Conservation (phyloP, 805 yeast species). For the Ogataea chonburiensis region DNA sequence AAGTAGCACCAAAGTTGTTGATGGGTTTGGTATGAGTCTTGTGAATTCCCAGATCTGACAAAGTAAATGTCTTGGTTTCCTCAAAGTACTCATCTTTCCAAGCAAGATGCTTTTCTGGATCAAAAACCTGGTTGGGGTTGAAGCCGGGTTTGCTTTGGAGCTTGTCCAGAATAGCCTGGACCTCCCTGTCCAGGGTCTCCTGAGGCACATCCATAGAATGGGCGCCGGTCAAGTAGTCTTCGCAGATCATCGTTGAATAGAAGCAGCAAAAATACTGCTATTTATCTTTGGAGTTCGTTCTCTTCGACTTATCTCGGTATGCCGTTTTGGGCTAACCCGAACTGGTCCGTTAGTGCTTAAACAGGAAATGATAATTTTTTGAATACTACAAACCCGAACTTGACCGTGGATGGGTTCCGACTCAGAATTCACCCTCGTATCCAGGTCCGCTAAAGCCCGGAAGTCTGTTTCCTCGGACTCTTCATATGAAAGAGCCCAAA, state of each 20-base stretch:
- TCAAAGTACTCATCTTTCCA: conserved; percentile 39
- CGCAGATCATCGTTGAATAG: conserved; percentile 16
- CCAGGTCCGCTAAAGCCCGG: background rate
- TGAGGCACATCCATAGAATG: conserved; percentile 29
- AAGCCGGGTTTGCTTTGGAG: conserved; percentile 17
- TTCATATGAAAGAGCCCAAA: background rate
- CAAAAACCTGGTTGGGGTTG: conserved; percentile 32
- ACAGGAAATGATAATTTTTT: no score
- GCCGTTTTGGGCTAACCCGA: no score
- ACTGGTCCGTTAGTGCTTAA: no score
- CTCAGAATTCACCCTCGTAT: conserved; percentile 3
- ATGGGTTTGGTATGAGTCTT: conserved; percentile 37
- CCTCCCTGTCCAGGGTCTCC: conserved; percentile 28
- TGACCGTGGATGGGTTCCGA: conserved; percentile 3
- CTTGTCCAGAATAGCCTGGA: conserved; percentile 18
- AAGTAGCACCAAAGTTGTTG: conserved; percentile 44
- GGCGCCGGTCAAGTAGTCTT: conserved; percentile 23
- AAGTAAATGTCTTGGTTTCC: conserved; percentile 37
- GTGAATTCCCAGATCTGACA: conserved; percentile 37
- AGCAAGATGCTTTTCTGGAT: conserved; percentile 38
- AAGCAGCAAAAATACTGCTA: background rate
- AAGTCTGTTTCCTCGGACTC: background rate
- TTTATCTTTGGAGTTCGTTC: background rate
- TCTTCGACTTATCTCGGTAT: background rate
- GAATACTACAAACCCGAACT: conserved; percentile 5